Base-by-base conservation (phyloP, 352 stramenopile species). In the Globisporangium orthogonon region DNA sequence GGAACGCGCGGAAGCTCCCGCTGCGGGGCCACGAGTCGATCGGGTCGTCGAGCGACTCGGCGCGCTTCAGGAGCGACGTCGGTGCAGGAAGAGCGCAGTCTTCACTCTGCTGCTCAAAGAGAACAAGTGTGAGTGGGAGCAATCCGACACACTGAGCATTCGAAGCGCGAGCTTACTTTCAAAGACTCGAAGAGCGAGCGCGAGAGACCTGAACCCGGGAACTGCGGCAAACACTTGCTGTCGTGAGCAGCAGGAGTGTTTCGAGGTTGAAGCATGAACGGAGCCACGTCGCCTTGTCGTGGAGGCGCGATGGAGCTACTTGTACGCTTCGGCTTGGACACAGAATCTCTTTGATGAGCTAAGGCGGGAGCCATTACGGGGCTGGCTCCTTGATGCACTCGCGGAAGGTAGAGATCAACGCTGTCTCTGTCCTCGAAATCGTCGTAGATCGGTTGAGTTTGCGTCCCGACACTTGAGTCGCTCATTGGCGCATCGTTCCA, bases 1-100 rank as follows among this genome's bases (percentile, higher is more conserved):
- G 68, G 29, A 85, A 81, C 15, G 62, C 69, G 11, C 75, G 70
- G 47, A 70, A 72, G 47, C 61, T 75, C 29, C 64, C 52, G 53
- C 66, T 60, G 40, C 64, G 56, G n/a, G 52, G 64, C 63, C 63
- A 74, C 31, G 43, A 41, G n/a, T 52, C 47, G 41, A 45, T 45
- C 11, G 10, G 23, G 11, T 70, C 67, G 18, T 70, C 46, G 14
- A 61, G 55, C 13, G 67, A 44, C 13, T 63, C 53, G 23, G 37
- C 18, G 23, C 29, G 56, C 35, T 48, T 63, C n/a, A 63, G 66
- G 11, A 67, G 43, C 18, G 10, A 6, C 3, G 56, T 65, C 11
- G 63, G 33, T 4, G 58, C 58, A 47, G 54, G 56, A 2, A 61
- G 17, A 1, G 17, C 65, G 13, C 39, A 45, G 35, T 14, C 30